Base-by-base conservation (phyloP, 176 grass and related monocot genomes). In the Oryza nivara region DNA sequence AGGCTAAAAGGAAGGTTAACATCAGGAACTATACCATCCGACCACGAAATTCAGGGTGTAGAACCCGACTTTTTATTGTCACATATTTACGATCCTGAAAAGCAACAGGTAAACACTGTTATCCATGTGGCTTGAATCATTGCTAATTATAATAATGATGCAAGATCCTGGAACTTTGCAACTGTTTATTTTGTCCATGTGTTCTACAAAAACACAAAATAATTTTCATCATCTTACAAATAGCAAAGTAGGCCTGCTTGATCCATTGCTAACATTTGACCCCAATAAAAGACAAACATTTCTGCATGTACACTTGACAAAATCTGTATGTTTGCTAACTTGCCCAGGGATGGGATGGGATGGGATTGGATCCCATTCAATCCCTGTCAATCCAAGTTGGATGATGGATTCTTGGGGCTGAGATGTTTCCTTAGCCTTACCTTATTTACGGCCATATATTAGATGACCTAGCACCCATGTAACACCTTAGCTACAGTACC, bases 31-130 rank as follows among this genome's bases (percentile, higher is more conserved):
- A 90, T 92, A 98, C 96, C 96, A 98, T 98, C 69, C 96, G 93
- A 80, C 93, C 93, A 80, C 96, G 93, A 70, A 98, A 98, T 85
- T 98, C 93, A 82, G 93, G 96, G 85, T 94, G 83, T 47, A 98
- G 67, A 73, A 77, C 88, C 82, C 91, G 85, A 91, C 35, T 89
- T 89, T 90, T 90, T 45, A 89, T 85, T 72, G 86, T 87, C 82
- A 98, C 86, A 4, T 98, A 95, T 36, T 95, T 95, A 74, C 93
- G 89, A 52, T 98, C 96, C 96, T 98, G 89, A 49, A 88, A 78
- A 86, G 67, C 43, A 87, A 68, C 85, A 84, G 56, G 44, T 80
- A 83, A 64, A 84, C 11, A 88, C 58, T 84, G 38, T 88, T 86
- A 88, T 80, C 66, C 66, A 70, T 48, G 60, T 69, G 20, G 46